Evolutionary conservation across 768 basidiomycete species (phyloP), one percentile per base, ranked within the genome.

Genomic region (Phaeolepiota aurea): DNA sequence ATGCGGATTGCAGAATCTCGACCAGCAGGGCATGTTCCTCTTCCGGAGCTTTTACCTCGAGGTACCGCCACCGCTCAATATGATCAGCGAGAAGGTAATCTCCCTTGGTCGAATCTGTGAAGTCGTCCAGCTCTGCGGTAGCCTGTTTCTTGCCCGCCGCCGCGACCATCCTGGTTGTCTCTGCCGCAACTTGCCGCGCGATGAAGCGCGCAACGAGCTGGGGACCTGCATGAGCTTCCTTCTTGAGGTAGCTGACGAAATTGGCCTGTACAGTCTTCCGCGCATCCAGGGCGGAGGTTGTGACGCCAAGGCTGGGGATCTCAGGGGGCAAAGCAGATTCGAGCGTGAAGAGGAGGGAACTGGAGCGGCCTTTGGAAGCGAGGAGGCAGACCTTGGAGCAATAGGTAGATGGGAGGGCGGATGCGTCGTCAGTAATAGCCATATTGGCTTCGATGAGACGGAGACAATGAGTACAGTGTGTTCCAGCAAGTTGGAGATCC

Each of bases 381-480:
- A 64, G 43, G 50, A 78, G 71, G 50, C 87, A 89, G 5, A 71
- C 70, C 47, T 72, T 67, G 5, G 88, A 89, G 62, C 87, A 91
- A 62, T 83, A 90, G 1, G 71, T 70, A 14, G 78, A 74, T 23
- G 61, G 49, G 39, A 86, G 68, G 20, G 69, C 68, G 49, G 82
- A 79, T 12, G 60, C 56, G 32, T 60, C 57, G 41, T 53, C 54
- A 2, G 71, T 63, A 39, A 83, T 56, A 11, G 69, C 64, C 38
- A 62, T 55, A 41, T 57, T 67, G 18, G 68, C 55, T 42, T 74
- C 55, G 40, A 89, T 71, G 37, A 54, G 50, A 25, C 82, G 74
- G 49, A 90, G 65, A 54, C 87, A 91, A 48, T 85, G 77, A 13
- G 76, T 71, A 54, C 87, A 91, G 48, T 88, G 67, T 2, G 75